Evolutionary conservation across 1,139 yeast genomes (phyloP), one percentile per base, ranked within the genome.

Genomic region (Hemisphaericaspora subhashii): DNA sequence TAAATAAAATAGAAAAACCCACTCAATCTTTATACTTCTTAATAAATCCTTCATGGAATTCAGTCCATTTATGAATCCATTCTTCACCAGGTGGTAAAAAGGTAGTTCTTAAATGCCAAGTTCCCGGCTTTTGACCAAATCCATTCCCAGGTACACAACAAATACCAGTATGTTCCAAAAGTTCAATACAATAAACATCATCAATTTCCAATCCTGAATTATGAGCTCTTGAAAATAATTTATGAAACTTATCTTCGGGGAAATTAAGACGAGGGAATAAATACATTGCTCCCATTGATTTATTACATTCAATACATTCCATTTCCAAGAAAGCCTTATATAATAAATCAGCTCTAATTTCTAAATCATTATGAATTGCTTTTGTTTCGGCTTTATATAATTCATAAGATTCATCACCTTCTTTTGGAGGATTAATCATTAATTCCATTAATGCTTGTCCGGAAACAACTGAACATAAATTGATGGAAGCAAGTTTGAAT

Each of bases 91-190:
- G 97, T 13, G 98, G 95, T 56, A 92, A 74, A 70, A 92, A 92
- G 2, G 98, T 92, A 3, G 98, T 92, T 72, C 98, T 81, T 55
- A 92, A 76, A 60, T 92, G 98, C 68, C 74, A 86, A 8, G 97
- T 88, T 17, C 86, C 95, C 37, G 81, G 81, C 35, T 72, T 83
- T 66, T 94, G 98, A 29, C 98, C 98, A 55, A 92, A 94, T 2
- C 98, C 98, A 32, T 89, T 81, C 30, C 98, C 99, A 23, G 98
- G 98, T 45, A 92, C 95, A 40, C 95, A 88, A 64, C 98, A 94
- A 46, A 92, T 89, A 52, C 98, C 99, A n/a, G 98, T 89, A 40
- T 65, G 62, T 51, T 90, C 92, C 49, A 92, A 73, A 44, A 92
- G 68, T 51, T 84, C 82, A 58, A 83, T 73, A 62, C 97, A 89